Evolutionary conservation across 352 stramenopile species (phyloP).

Genomic region (Phytophthora cryptogea): DNA sequence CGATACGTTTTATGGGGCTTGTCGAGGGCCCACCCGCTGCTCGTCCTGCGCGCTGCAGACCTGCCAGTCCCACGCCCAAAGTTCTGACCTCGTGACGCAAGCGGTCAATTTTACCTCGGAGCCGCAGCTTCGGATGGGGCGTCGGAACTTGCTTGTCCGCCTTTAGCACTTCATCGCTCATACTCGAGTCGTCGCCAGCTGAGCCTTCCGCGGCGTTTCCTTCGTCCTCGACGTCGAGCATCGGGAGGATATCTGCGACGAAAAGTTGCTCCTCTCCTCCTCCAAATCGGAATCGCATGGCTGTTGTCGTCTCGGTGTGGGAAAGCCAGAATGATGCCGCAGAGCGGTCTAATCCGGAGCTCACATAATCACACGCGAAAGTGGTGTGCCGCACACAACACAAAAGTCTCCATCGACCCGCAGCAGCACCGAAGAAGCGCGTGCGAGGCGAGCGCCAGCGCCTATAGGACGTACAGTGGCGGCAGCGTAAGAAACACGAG

Average conservation of each 20-base stretch:
- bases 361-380: neutral
- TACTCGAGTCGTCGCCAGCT: neutral
- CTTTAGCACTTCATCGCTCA: constrained; percentile 6
- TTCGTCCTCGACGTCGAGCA: constrained; percentile 19
- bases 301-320: neutral
- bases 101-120: constrained; percentile 9
- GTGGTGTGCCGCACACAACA: neutral
- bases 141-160: neutral
- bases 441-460: constrained; percentile 17
- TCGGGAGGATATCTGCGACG: constrained; percentile 15
- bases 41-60: constrained; percentile 7
- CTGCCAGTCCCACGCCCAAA: constrained; percentile 11
- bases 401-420: neutral
- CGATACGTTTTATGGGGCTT: neutral
- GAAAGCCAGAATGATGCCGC: constrained; percentile 11
- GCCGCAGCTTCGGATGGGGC: neutral
- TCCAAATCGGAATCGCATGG: constrained; percentile 25
- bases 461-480: constrained; percentile 7
- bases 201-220: neutral
- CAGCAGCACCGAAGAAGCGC: constrained; percentile 2
- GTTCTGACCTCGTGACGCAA: constrained; percentile 21
- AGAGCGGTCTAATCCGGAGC: neutral
- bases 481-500: constrained; percentile 19
- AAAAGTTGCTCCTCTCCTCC: constrained; percentile 23
- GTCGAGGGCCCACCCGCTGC: too few relatives aligned